Base-by-base conservation (phyloP, 83 land plant genomes). In the Picea engelmannii region DNA sequence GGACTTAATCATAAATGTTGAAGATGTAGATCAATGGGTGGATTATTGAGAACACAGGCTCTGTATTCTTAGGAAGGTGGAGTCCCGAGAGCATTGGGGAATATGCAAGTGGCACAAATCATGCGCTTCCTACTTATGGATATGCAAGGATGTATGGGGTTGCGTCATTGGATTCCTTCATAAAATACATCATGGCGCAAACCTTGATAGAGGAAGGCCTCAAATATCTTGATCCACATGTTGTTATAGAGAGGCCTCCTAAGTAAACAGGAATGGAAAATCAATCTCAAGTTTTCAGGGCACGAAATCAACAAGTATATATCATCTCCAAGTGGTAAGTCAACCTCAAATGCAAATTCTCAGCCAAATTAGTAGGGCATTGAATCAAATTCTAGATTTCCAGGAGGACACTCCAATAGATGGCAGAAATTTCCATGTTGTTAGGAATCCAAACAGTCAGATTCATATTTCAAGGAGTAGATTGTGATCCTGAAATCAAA, bases 101-200 rank as follows among this genome's bases (percentile, higher is more conserved):
- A 78, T 98, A 96, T 79, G 99, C 97, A 58, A 98, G 99, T 75
- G 99, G 99, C 10, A 98, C 99, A 13, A 98, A 98, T 84, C 99
- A 98, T 78, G 99, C 96, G 17, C 92, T 98, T 78, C 99, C 99
- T 44, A 98, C 99, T n/a, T 98, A 98, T 70, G 99, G 99, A 4
- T 98, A 98, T 87, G 98, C 99, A 20, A 84, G 93, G 59, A 98
- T 98, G 99, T 98, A 94, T 68, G 92, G 99, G 20, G 99, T 99
- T 0, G 96, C 94, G 15, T 98, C 97, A 4, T 83, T 98, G 62
- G 96, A 93, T 79, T 98, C 99, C 3, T 98, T 98, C 71, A 84
- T 94, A 38, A 98, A 98, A 86, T 92, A 94, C 82, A 96, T 98
- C 58, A 98, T 99, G 2, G 96, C 94, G 52, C 99, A 38, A 38